Percentiles rank a stretch among this genome's conserved stretches.
Evolutionary conservation across 164 flowering plant genomes (phyloP).

Genomic region (Macadamia tetraphylla): DNA sequence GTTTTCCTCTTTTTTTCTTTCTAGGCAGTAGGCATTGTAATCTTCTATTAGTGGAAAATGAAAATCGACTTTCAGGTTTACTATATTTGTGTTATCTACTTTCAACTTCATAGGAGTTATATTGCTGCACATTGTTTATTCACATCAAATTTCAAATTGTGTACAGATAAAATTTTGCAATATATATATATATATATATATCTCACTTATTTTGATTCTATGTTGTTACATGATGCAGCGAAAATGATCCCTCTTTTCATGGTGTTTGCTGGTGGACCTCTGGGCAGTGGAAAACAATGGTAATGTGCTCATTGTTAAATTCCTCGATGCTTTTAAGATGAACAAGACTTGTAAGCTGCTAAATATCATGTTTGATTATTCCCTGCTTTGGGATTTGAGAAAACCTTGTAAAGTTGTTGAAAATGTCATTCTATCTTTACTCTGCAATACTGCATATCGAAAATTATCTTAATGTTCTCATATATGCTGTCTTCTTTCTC

Average conservation of each 20-base stretch:
- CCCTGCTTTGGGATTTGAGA: neutral
- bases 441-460: neutral
- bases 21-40: no score
- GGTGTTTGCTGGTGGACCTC: constrained; percentile 98
- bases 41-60: no score
- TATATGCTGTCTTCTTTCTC: neutral
- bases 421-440: neutral
- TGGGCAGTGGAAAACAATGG: constrained; percentile 96
- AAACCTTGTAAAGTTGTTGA: neutral
- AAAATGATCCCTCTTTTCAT: constrained; percentile 92
- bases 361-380: neutral
- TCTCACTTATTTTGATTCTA: neutral
- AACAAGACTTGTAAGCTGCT: neutral
- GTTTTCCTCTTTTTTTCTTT: no score
- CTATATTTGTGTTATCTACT: neutral
- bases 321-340: neutral
- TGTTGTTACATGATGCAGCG: constrained; percentile 44
- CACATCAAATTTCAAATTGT: neutral
- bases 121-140: neutral
- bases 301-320: constrained; percentile 18
- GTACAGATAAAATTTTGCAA: neutral
- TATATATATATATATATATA: no score
- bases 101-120: neutral
- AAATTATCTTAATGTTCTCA: neutral
- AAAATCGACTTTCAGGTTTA: no score